Base-by-base conservation (phyloP, 176 grass and related monocot genomes). In the Canna indica region DNA sequence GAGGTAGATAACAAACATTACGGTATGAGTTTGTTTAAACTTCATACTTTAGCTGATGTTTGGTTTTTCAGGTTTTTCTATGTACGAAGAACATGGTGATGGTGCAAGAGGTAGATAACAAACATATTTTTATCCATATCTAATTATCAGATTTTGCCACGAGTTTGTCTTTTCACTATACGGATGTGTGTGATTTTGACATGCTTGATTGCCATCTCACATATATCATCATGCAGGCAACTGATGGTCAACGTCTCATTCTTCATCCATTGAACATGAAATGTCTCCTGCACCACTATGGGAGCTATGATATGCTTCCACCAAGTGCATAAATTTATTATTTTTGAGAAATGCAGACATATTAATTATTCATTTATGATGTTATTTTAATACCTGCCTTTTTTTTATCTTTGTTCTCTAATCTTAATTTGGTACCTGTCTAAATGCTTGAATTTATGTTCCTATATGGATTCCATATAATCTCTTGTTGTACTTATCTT, bases 181-280 rank as follows among this genome's bases (percentile, higher is more conserved):
- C 9, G 34, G 12, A 27, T 44, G 17, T 74, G 25, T n/a, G n/a
- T 24, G 35, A 39, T 12, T 66, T 4, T 36, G 35, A 38, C 20
- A 39, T 41, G 16, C 35, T 66, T n/a, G 11, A 66, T 24, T 39
- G 63, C 63, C 22, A 38, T 41, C 4, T 81, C 31, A 24, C 77
- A 59, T 58, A 17, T 60, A 33, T n/a, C n/a, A n/a, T n/a, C n/a
- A n/a, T n/a, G n/a, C 66, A 99, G 89, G 82, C 80, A 54, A 79
- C 76, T 50, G 94, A 99, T 90, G 94, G 89, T 30, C 94, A 99
- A 48, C 84, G 85, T 70, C 80, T 99, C 47, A 93, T 99, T 76
- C 86, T 99, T 69, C 94, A 99, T 81, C 88, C 94, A 12, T 66
- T 99, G 45, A 99, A 88, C 82, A 90, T 93, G 94, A 93, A 90